phyloP scores from a whole-genome alignment of 1,284 basidiomycete genomes.

The Tilletia caries region DNA sequence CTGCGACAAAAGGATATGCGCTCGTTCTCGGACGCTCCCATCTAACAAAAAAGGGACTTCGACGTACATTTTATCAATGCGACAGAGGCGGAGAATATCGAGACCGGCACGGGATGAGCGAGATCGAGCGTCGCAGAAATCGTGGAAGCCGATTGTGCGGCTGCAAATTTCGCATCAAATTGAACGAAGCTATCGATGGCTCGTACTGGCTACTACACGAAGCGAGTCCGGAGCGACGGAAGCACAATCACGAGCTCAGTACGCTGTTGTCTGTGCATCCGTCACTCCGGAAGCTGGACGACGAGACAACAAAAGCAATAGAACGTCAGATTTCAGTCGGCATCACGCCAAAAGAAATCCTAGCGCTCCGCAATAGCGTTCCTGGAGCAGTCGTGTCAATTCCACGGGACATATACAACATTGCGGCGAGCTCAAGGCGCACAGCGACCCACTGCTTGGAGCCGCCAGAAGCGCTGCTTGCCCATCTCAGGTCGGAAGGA shows the following conservation, averaged over 20 bases:
- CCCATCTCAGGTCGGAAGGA: neutral
- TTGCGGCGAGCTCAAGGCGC: neutral
- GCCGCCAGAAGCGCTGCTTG: neutral
- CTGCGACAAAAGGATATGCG: neutral
- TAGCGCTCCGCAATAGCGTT: neutral
- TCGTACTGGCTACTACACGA: neutral
- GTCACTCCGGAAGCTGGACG: neutral
- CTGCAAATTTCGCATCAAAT: neutral
- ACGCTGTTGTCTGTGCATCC: neutral
- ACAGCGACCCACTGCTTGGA: neutral
- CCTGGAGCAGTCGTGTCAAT: neutral
- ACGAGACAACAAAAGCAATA: neutral
- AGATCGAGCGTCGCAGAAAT: neutral
- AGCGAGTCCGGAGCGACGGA: neutral
- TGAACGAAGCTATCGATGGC: neutral
- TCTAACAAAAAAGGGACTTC: neutral
- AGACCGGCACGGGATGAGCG: neutral
- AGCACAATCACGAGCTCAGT: neutral
- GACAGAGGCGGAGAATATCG: neutral
- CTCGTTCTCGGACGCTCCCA: neutral
- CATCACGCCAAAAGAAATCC: neutral
- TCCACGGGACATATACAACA: neutral
- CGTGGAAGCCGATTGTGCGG: neutral
- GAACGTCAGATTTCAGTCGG: neutral
- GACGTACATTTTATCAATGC: neutral